phyloP scores from a whole-genome alignment of 495 filamentous ascomycete genomes.

The Aspergillus indologenus region DNA sequence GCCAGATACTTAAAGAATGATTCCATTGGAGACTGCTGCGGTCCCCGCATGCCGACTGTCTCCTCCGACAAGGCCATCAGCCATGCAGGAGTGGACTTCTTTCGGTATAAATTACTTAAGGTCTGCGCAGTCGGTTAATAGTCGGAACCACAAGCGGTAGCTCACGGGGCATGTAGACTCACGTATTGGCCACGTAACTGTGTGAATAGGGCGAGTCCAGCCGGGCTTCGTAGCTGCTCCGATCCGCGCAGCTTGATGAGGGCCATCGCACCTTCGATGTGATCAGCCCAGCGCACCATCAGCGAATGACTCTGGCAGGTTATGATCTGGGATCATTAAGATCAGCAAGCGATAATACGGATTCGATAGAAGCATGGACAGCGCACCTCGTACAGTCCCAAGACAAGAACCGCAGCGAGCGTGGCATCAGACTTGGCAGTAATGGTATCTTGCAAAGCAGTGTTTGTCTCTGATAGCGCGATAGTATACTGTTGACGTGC shows the following conservation, averaged over 20 bases:
- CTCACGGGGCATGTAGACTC: neutral
- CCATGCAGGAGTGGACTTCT: constrained; percentile 12
- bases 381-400: constrained; percentile 26
- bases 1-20: constrained; percentile 8
- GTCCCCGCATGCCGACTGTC: neutral
- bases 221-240: constrained; percentile 2
- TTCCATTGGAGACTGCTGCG: neutral
- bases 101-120: constrained; percentile 13
- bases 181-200: constrained; percentile 13
- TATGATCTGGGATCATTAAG: constrained; percentile 1
- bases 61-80: constrained; percentile 6
- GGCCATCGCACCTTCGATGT: constrained; percentile 12
- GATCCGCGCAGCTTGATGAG: constrained; percentile 17
- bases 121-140: neutral
- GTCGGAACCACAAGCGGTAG: neutral
- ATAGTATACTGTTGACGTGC: constrained; percentile 23
- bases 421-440: constrained; percentile 16
- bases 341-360: neutral
- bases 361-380: neutral
- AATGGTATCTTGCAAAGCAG: constrained; percentile 17
- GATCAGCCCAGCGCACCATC: constrained; percentile 9
- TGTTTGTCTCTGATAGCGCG: constrained; percentile 20
- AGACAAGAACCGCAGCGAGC: constrained; percentile 20
- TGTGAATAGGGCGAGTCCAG: constrained; percentile 14
- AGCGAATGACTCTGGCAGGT: constrained; percentile 11